These are phyloP conservation scores for Pseudohyphozyma bogoriensis DNA, from an alignment of 768 basidiomycete genomes.

Conservation along the genomic window DNA sequence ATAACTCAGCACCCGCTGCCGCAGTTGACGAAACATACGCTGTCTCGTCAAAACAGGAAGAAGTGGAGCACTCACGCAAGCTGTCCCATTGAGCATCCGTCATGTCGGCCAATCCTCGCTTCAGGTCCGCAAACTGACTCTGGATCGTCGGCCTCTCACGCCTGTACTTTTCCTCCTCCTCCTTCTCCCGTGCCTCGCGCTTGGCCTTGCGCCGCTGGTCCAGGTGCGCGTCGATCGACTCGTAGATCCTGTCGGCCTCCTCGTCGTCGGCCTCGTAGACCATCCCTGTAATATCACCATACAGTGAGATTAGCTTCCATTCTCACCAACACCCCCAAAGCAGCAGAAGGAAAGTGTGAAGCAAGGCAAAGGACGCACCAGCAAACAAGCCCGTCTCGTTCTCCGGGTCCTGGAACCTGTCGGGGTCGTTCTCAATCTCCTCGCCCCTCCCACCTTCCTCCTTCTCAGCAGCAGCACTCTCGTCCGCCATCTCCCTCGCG, in stretches of 20 bases:
- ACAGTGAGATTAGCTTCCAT: not conserved
- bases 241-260: conserved; percentile 92
- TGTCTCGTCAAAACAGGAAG: not conserved
- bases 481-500: conserved; percentile 87
- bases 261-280: conserved; percentile 96
- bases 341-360: not conserved
- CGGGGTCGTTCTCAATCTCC: conserved; percentile 62
- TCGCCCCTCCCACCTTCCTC: conserved; percentile 68
- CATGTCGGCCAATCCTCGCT: conserved; percentile 73
- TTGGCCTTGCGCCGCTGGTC: conserved; percentile 69
- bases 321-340: not conserved
- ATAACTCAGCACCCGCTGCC: not conserved
- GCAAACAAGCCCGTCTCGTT: conserved; percentile 94
- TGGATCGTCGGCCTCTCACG: conserved; percentile 89
- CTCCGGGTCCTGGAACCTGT: conserved; percentile 92
- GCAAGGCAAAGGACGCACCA: conserved; percentile 44
- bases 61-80: conserved; percentile 6
- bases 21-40: not conserved
- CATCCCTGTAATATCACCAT: conserved; percentile 39
- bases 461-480: conserved; percentile 75
- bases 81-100: conserved; percentile 84
- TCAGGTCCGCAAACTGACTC: conserved; percentile 89
- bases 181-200: conserved; percentile 67
- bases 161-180: conserved; percentile 63
- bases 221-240: conserved; percentile 80